phyloP scores from a whole-genome alignment of 257 asterid genomes.

The Primulina huaijiensis region DNA sequence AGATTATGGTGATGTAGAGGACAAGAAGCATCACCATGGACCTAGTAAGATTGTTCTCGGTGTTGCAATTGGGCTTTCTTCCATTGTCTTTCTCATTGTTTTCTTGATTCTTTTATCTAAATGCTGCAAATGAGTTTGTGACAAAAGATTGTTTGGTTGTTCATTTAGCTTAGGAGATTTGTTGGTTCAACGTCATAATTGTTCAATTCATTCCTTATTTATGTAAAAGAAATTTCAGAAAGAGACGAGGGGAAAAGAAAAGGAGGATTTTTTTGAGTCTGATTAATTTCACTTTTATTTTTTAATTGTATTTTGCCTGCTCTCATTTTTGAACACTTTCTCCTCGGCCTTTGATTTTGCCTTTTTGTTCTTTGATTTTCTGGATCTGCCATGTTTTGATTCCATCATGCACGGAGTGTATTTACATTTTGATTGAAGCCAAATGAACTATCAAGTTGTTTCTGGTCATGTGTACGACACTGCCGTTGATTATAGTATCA shows the following conservation, averaged over 20 bases:
- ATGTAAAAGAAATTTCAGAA: slow-evolving; percentile 21
- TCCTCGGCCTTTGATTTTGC: slow-evolving; percentile 27
- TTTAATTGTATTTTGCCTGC: slow-evolving; percentile 2
- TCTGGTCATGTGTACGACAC: too few relatives aligned
- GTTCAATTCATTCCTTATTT: slow-evolving; percentile 16
- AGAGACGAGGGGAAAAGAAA: slow-evolving; percentile 6
- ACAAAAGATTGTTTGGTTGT: not conserved
- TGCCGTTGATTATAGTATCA: too few relatives aligned
- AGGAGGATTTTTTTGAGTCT: slow-evolving; percentile 25
- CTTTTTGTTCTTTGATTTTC: slow-evolving; percentile 1
- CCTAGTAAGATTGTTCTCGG: slow-evolving; percentile 93
- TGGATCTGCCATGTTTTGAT: not conserved
- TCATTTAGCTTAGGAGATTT: not conserved
- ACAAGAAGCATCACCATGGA: slow-evolving; percentile 51
- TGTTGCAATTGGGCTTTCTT: slow-evolving; percentile 79
- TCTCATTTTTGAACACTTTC: slow-evolving; percentile 4
- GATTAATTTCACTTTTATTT: slow-evolving; percentile 24
- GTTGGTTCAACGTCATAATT: slow-evolving; percentile 27
- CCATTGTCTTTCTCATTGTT: slow-evolving; percentile 76
- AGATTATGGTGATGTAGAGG: slow-evolving; percentile 35
- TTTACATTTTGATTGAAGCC: not conserved
- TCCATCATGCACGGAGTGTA: not conserved
- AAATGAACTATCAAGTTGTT: not conserved
- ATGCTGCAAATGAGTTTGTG: slow-evolving; percentile 64
- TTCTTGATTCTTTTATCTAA: slow-evolving; percentile 72